These are phyloP conservation scores for Pyrrhoderma noxium DNA, from an alignment of 1,284 basidiomycete species.

Conservation along the genomic window DNA sequence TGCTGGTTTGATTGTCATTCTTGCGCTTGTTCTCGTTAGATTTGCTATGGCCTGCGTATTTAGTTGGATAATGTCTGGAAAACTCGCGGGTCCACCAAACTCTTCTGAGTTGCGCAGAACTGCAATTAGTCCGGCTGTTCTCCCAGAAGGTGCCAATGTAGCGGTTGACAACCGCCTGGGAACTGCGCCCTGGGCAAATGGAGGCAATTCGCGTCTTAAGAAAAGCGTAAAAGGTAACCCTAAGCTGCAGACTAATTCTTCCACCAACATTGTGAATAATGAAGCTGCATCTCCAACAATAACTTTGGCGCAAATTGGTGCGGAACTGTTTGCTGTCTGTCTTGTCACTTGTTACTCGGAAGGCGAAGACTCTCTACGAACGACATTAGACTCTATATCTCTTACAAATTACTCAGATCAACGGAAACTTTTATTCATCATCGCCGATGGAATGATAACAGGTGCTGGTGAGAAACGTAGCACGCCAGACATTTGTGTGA, in stretches of 20 bases:
- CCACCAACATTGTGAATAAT: constrained; percentile 42
- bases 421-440: constrained; percentile 88
- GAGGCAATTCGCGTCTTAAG: constrained; percentile 35
- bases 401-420: constrained; percentile 85
- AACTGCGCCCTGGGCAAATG: constrained; percentile 87
- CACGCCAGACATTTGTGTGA: constrained; percentile 95
- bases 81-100: constrained; percentile 68
- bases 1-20: constrained; percentile 84
- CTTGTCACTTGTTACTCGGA: constrained; percentile 98
- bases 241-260: constrained; percentile 41
- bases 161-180: constrained; percentile 83
- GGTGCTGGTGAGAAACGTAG: constrained; percentile 91
- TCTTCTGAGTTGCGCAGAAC: constrained; percentile 61
- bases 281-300: constrained; percentile 54
- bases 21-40: constrained; percentile 83
- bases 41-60: constrained; percentile 97
- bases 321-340: constrained; percentile 92
- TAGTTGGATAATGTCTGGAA: constrained; percentile 88
- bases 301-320: constrained; percentile 81
- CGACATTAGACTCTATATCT: constrained; percentile 91
- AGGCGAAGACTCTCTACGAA: constrained; percentile 85
- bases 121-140: constrained; percentile 86
- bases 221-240: constrained; percentile 37
- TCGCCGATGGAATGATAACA: constrained; percentile 99
- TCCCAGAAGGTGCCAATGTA: constrained; percentile 92